phyloP scores from a whole-genome alignment of 441 rosid genomes.

The Gossypium gossypioides region DNA sequence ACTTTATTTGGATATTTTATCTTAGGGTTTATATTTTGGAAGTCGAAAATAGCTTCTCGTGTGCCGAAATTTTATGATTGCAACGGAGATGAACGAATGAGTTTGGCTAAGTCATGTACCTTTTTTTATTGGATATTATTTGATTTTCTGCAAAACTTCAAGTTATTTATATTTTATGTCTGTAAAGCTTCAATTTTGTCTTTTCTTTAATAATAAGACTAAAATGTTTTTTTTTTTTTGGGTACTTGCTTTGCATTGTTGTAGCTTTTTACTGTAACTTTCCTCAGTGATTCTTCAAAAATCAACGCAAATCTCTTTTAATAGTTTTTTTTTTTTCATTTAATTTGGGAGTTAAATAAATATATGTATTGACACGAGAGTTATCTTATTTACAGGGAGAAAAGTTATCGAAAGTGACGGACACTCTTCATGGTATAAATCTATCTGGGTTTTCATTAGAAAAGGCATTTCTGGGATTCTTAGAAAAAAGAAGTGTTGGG shows the following conservation, averaged over 20 bases:
- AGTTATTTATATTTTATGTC: background rate
- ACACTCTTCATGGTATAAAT: constrained; percentile 52
- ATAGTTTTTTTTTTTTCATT: constrained; percentile 5
- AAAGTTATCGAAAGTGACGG: constrained; percentile 64
- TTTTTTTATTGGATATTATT: background rate
- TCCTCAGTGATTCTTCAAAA: constrained; percentile 18
- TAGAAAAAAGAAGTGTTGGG: constrained; percentile 12
- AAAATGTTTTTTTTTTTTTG: constrained; percentile 12
- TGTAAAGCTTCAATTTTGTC: constrained; percentile 35
- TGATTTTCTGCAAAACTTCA: background rate
- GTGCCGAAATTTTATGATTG: constrained; percentile 30
- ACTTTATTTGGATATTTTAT: background rate
- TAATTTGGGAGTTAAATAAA: background rate
- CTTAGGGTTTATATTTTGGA: background rate
- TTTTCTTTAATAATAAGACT: constrained; percentile 24
- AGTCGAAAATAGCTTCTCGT: background rate
- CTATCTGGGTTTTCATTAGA: constrained; percentile 24
- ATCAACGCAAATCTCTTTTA: constrained; percentile 11
- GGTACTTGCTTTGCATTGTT: constrained; percentile 21
- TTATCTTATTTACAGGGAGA: constrained; percentile 49
- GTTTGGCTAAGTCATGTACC: constrained; percentile 27
- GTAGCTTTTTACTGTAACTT: constrained; percentile 29
- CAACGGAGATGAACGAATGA: constrained; percentile 24
- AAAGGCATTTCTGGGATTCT: constrained; percentile 19
- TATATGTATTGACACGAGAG: constrained; percentile 6